Base-by-base conservation (phyloP, 148 eudicot species). In the Nepenthes gracilis region DNA sequence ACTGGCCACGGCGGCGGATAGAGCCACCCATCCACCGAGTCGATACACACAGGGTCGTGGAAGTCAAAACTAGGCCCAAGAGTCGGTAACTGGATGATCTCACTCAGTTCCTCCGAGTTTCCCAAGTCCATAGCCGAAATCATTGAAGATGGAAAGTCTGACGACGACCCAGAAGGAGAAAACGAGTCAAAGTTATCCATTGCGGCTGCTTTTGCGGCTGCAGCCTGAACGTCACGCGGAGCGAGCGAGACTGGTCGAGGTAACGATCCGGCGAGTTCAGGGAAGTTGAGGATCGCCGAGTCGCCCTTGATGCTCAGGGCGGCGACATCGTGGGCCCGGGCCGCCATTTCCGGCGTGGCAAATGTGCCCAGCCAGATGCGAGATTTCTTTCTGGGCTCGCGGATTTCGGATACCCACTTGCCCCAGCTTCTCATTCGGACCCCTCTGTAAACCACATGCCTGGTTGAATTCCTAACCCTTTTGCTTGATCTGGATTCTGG, bases 301-400 rank as follows among this genome's bases (percentile, higher is more conserved):
- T 71, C 64, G 9, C 97, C 97, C 63, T 86, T 90, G 55, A 90
- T 74, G 74, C 84, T 77, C 1, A 88, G 37, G 1, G 96, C 96
- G 2, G 96, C 96, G 4, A 75, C 91, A 69, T 88, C 96, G 36
- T 88, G 91, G 0, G 96, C 96, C 13, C 96, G 78, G 36, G 96
- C 96, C 8, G 96, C 96, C 91, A 85, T 88, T 58, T 81, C 91
- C 0, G 91, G 84, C 51, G 81, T 82, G 2, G 88, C 60, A 63
- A 78, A 88, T 0, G 96, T 88, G 5, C 96, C 96, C 40, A 88
- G 86, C 96, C 96, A 88, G 33, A 88, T 88, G 33, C 96, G 91
- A 7, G 88, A 80, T 49, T 88, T 82, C 61, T 88, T 88, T 8
- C 78, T 55, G 0, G 96, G 96, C 59, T 88, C 83, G 0, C 96